A percentile compares a stretch with the other conserved stretches of the same genome.
These are phyloP conservation scores for Datura wrightii DNA, from an alignment of 257 asterid genomes.

Conservation along the genomic window DNA sequence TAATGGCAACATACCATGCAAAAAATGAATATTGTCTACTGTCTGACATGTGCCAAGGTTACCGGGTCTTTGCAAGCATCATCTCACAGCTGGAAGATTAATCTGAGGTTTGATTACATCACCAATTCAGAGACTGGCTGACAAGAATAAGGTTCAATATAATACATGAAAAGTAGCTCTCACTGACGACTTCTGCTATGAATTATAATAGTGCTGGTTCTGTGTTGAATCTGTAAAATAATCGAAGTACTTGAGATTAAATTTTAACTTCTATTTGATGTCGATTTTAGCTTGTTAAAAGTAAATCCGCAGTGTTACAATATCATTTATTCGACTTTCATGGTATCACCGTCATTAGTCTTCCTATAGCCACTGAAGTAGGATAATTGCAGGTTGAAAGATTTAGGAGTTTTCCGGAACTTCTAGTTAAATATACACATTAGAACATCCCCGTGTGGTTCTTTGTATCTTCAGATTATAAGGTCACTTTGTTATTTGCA, in stretches of 20 bases:
- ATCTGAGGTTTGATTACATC: conserved; percentile 13
- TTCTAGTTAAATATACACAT: too few relatives aligned
- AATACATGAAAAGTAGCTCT: background rate
- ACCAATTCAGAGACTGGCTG: background rate
- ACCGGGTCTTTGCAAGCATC: conserved; percentile 73
- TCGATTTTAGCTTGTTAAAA: background rate
- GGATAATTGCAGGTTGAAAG: too few relatives aligned
- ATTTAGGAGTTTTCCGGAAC: too few relatives aligned
- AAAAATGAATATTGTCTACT: conserved; percentile 94
- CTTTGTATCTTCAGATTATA: too few relatives aligned
- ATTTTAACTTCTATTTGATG: background rate
- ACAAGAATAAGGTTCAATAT: background rate
- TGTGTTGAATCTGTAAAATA: conserved; percentile 8
- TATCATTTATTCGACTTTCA: background rate
- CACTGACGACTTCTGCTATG: background rate
- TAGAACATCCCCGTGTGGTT: too few relatives aligned
- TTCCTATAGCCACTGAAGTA: too few relatives aligned
- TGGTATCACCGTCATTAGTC: background rate
- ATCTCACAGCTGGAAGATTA: conserved; percentile 82
- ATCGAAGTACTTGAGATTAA: background rate
- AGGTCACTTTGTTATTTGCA: too few relatives aligned
- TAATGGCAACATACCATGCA: conserved; percentile 97
- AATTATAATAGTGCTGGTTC: background rate
- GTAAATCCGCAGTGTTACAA: background rate
- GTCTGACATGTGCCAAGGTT: conserved; percentile 94